Base-by-base conservation (phyloP, 2,329 filamentous ascomycete species). In the Camptophora hylomeconis region DNA sequence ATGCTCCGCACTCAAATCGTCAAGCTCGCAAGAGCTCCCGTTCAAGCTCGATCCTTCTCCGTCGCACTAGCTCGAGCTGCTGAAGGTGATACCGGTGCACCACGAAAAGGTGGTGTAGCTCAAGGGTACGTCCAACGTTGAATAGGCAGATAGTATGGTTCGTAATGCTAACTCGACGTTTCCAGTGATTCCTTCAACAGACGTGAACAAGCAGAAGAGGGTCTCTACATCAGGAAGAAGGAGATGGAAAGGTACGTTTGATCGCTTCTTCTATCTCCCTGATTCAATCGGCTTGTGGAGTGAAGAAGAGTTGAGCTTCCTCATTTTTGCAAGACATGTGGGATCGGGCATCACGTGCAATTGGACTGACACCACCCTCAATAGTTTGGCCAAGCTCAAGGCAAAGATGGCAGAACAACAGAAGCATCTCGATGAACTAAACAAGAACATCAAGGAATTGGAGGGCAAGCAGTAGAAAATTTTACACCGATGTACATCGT, bases 161-260 rank as follows among this genome's bases (percentile, higher is more conserved):
- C 10, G n/a, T 5, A 21, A 9, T 14, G 17, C 24, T 36, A 24
- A 33, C 18, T 26, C 24, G n/a, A 11, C 12, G 5, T 12, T 17
- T 19, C 13, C 43, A 92, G 87, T 46, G 87, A 98, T 53, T 74
- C 82, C 33, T 98, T 94, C 72, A 82, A 77, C 62, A 79, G 78
- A 62, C 83, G 89, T 47, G 89, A 98, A 62, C 72, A 77, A 53
- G 87, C 87, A 44, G 69, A 64, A 53, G 89, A 95, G 65, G 77
- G 84, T 56, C 72, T 72, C 46, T 81, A 80, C 60, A 84, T 98
- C 61, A 73, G 74, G 49, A 65, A 80, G 63, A 80, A 84, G 53
- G 89, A 95, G 71, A 73, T 75, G 62, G 75, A 86, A 64, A 94
- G 93, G 82, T 63, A 50, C 28, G 52, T 48, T 17, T 8, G 10